phyloP scores from a whole-genome alignment of 2,329 filamentous ascomycete species.

The Atkinsonella texensis region DNA sequence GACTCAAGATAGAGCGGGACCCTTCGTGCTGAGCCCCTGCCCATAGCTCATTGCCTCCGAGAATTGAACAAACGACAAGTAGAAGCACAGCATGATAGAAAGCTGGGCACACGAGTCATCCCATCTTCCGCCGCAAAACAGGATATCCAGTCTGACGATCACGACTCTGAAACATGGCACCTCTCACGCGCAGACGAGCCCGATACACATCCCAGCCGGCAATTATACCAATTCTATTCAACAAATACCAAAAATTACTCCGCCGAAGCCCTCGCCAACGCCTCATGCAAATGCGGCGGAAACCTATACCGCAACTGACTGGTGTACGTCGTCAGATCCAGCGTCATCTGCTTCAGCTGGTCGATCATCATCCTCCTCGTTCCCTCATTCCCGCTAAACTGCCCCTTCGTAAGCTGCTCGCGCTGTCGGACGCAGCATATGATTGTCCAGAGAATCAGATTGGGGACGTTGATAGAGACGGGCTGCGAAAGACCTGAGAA shows the following conservation, averaged over 20 bases:
- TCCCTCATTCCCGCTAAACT: conserved; percentile 63
- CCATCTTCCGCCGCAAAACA: no score
- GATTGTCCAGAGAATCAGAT: conserved; percentile 89
- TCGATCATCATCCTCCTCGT: conserved; percentile 53
- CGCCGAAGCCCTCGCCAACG: conserved; percentile 67
- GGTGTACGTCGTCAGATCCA: conserved; percentile 88
- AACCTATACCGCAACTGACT: conserved; percentile 86
- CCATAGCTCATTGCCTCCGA: no score
- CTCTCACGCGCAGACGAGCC: no score
- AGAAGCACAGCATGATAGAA: no score
- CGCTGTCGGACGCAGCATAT: conserved; percentile 72
- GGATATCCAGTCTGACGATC: no score
- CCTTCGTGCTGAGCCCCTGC: no score
- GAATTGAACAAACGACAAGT: no score
- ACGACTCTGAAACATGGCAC: no score
- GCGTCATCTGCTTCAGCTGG: conserved; percentile 65
- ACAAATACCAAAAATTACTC: conserved; percentile 39
- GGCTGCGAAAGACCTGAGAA: conserved; percentile 70
- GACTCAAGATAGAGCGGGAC: no score
- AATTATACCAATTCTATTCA: no score
- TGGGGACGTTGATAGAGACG: conserved; percentile 80
- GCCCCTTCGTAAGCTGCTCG: conserved; percentile 54
- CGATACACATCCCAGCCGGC: no score
- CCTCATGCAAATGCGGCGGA: conserved; percentile 78
- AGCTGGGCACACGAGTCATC: no score